Evolutionary conservation across 1,139 yeast species (phyloP).

Genomic region (Kluyveromyces sp.): DNA sequence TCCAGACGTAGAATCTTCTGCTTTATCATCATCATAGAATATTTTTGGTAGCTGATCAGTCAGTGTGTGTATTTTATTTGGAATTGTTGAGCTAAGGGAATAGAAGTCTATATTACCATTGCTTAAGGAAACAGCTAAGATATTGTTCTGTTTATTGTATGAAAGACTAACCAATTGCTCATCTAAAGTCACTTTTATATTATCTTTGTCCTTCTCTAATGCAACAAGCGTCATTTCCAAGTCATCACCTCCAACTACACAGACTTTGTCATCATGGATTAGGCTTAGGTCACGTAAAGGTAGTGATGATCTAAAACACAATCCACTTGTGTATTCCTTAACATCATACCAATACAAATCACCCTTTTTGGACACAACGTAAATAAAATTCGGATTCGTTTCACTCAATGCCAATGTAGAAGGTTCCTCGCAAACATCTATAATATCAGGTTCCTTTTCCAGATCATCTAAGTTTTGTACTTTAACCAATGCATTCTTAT

Average conservation of each 20-base stretch:
- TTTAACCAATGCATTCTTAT: slow-evolving; percentile 25
- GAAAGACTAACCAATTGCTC: slow-evolving; percentile 56
- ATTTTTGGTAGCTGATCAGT: slow-evolving; percentile 33
- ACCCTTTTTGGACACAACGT: slow-evolving; percentile 24
- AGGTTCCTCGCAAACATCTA: slow-evolving; percentile 20
- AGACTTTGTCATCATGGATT: slow-evolving; percentile 63
- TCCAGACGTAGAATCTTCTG: slow-evolving; percentile 11
- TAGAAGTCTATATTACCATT: slow-evolving; percentile 63
- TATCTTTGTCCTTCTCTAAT: slow-evolving; percentile 31
- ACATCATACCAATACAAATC: slow-evolving; percentile 19
- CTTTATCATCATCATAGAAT: slow-evolving; percentile 28
- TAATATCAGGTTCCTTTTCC: slow-evolving; percentile 28
- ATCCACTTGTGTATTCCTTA: slow-evolving; percentile 10
- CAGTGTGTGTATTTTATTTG: slow-evolving; percentile 37
- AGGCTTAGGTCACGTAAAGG: slow-evolving; percentile 61
- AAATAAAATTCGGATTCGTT: slow-evolving; percentile 12
- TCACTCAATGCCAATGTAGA: slow-evolving; percentile 10
- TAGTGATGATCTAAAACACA: slow-evolving; percentile 35
- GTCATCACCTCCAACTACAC: slow-evolving; percentile 74
- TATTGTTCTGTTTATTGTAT: slow-evolving; percentile 53
- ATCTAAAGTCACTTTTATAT: slow-evolving; percentile 33
- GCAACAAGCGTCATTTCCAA: slow-evolving; percentile 51
- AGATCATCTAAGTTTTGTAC: slow-evolving; percentile 19
- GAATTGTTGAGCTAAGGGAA: slow-evolving; percentile 43
- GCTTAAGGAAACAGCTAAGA: slow-evolving; percentile 54